Base-by-base conservation (phyloP, 768 basidiomycete genomes). In the Boletus tomentosulus region DNA sequence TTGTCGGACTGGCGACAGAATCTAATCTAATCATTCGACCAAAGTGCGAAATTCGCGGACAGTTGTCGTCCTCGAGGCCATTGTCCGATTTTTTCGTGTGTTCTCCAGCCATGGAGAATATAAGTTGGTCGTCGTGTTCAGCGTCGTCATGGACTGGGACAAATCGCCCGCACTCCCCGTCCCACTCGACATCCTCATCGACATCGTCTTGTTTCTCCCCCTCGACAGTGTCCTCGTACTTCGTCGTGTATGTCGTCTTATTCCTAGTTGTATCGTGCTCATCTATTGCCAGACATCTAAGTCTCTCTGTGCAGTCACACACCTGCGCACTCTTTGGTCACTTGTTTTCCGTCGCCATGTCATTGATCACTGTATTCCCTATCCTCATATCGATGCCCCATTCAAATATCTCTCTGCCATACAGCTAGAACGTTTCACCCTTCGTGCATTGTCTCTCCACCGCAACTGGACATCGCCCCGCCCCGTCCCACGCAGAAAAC, bases 261-360 rank as follows among this genome's bases (percentile, higher is more conserved):
- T 45, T 16, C 39, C 30, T 6, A 1, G 5, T 1, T 31, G n/a
- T 44, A 38, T 6, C 3, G 25, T 34, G 12, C 45, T 47, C 51
- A 44, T 24, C 30, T 46, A n/a, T 41, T 0, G 12, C 1, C 46
- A 86, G 84, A 77, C 80, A 15, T 83, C 72, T 64, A 78, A 67
- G 54, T 55, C 58, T 3, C 73, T 84, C 30, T 55, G 61, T 27
- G 63, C 71, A 4, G 61, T 78, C 16, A 80, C 82, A 0, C 75
- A 71, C n/a, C 62, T 74, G 0, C 78, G 76, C 34, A 67, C 72
- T 38, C 71, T 85, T 38, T 86, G 84, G 85, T 65, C 69, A 7
- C 49, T 68, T 8, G 70, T 81, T 24, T 62, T 85, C 30, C 69
- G 67, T 13, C 65, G 56, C 28, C 72, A 78, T 43, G 68, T 83